Base-by-base conservation (phyloP, 805 yeast genomes). In the Lipomyces yamanashiensis region DNA sequence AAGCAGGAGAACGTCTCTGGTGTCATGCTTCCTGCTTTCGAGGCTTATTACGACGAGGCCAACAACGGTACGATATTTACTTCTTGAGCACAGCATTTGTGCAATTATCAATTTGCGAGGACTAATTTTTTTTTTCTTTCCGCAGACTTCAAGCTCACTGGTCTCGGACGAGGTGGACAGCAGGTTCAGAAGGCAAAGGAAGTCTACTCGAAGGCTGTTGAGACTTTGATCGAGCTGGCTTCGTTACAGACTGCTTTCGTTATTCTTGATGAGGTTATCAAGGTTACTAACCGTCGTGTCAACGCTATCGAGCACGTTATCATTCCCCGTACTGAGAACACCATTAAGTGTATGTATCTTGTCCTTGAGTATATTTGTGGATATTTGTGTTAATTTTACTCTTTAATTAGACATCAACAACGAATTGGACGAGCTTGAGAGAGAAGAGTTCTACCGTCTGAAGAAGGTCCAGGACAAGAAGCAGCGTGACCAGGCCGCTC, bases 281-380 rank as follows among this genome's bases (percentile, higher is more conserved):
- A 95, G 77, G 97, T 95, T 65, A 93, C 99, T 59, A 93, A 93
- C 78, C 86, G 99, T 81, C 90, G 99, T 83, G 99, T 93, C 73
- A 93, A 93, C 76, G 98, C 99, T 67, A 93, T 93, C 77, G 99
- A 93, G 80, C 98, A 93, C 74, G 98, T 93, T 52, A 92, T 93
- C 72, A 93, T 93, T 66, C 99, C 99, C 71, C 85, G 98, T 78
- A 95, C 98, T 1, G 98, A 95, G 77, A 93, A 93, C 78, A 93
- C 99, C 36, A 93, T 93, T 73, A 80, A 83, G 59, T 86, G 71
- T 67, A 62, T 9, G 71, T 62, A 12, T 2, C 2, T 17, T 5
- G 13, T n/a, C 1, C 5, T 44, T 5, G 13, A 7, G 23, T 3
- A 7, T 43, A 10, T 39, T 33, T 17, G 6, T 17, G 13, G 17